phyloP scores from a whole-genome alignment of 2,329 filamentous ascomycete genomes.

The Colletotrichum incanum region DNA sequence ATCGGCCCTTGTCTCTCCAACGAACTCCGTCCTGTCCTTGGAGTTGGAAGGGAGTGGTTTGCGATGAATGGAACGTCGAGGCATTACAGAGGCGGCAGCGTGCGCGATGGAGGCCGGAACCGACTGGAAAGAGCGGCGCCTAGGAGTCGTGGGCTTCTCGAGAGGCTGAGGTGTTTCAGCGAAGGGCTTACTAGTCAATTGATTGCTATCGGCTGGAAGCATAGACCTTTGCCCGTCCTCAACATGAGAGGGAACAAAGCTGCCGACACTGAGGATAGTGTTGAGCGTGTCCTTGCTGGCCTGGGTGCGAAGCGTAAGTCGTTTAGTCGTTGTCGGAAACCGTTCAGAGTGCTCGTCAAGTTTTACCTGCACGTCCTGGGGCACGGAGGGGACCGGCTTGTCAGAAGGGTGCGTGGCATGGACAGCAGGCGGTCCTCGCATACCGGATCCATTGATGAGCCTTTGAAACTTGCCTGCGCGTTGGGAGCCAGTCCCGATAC shows the following conservation, averaged over 20 bases:
- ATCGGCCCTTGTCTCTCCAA: slow-evolving; percentile 34
- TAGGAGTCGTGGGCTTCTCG: slow-evolving; percentile 23
- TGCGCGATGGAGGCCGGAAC: slow-evolving; percentile 40
- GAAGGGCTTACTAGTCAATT: slow-evolving; percentile 13
- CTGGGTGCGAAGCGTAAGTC: slow-evolving; percentile 55
- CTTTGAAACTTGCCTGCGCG: slow-evolving; percentile 54
- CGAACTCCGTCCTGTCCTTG: neutral
- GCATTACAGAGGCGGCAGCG: slow-evolving; percentile 42
- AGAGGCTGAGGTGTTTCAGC: neutral
- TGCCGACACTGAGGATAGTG: slow-evolving; percentile 67
- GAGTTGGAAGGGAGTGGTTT: slow-evolving; percentile 30
- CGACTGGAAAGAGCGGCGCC: slow-evolving; percentile 40
- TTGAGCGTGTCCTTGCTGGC: slow-evolving; percentile 64
- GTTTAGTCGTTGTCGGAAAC: slow-evolving; percentile 55
- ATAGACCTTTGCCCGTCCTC: slow-evolving; percentile 7
- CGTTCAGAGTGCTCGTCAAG: slow-evolving; percentile 53
- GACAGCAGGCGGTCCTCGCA: slow-evolving; percentile 50
- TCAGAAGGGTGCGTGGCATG: slow-evolving; percentile 53
- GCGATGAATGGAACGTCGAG: slow-evolving; percentile 36
- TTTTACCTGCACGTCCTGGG: slow-evolving; percentile 54
- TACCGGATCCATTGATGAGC: slow-evolving; percentile 54
- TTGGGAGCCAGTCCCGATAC: slow-evolving; percentile 51
- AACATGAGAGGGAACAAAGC: slow-evolving; percentile 52
- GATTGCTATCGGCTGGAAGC: neutral
- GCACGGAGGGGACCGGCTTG: slow-evolving; percentile 54